Evolutionary conservation across 2,329 filamentous ascomycete species (phyloP).

Genomic region (Penicillium sp.): DNA sequence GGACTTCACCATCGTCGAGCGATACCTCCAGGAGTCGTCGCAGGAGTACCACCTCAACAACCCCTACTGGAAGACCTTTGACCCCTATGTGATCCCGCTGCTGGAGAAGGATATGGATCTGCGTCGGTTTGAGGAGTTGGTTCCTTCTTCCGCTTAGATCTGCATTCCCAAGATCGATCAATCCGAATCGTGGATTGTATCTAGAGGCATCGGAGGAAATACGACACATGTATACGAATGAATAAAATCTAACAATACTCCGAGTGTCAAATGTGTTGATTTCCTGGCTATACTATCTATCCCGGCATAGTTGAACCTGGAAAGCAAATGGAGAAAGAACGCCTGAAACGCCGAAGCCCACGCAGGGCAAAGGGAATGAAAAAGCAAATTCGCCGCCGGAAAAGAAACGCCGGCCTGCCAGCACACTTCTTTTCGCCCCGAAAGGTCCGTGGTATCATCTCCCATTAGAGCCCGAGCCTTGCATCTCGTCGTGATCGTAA

Average conservation of each 20-base stretch:
- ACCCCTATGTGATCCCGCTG: conserved; percentile 69
- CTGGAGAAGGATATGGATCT: conserved; percentile 69
- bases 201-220: not conserved
- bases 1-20: conserved; percentile 73
- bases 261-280: not conserved
- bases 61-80: conserved; percentile 74
- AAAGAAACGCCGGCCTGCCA: conserved; percentile 2
- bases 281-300: not conserved
- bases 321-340: not conserved
- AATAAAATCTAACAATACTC: not conserved
- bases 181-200: not conserved
- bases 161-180: not conserved
- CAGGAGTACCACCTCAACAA: conserved; percentile 66
- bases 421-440: not conserved
- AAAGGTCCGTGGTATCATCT: not conserved
- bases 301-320: not conserved
- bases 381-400: not conserved
- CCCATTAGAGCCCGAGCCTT: not conserved
- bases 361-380: not conserved
- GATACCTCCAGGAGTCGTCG: conserved; percentile 62
- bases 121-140: conserved; percentile 66
- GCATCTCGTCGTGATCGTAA: not conserved
- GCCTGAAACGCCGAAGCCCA: not conserved
- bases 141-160: conserved; percentile 4
- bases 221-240: not conserved